These are phyloP conservation scores for Penicillium subrubescens DNA, from an alignment of 495 filamentous ascomycete species.

Conservation along the genomic window DNA sequence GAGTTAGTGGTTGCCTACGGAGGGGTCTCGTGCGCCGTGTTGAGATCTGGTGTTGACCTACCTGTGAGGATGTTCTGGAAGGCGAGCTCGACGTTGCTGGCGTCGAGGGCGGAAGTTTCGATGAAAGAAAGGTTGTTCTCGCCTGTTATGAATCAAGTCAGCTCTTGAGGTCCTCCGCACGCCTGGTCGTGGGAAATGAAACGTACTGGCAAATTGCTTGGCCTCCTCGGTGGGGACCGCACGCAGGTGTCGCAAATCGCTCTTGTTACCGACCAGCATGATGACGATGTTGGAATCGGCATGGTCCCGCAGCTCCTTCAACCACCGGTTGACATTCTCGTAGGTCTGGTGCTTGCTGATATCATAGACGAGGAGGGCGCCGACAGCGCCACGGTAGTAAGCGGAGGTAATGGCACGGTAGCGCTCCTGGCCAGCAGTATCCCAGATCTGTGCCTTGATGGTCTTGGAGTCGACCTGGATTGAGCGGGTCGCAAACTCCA, in stretches of 20 bases:
- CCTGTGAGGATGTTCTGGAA: constrained; percentile 99
- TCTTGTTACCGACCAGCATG: constrained; percentile 99
- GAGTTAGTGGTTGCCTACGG: neutral
- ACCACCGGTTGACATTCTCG: constrained; percentile 97
- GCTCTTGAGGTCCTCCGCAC: neutral
- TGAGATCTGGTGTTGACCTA: constrained; percentile 43
- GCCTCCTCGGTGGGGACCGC: constrained; percentile 98
- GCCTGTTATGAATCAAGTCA: constrained; percentile 17
- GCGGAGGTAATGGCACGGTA: constrained; percentile 99
- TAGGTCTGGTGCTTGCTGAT: constrained; percentile 99
- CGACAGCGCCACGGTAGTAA: constrained; percentile 97
- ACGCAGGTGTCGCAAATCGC: constrained; percentile 96
- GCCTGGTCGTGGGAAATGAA: neutral
- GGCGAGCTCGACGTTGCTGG: constrained; percentile 98
- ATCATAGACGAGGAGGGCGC: constrained; percentile 97
- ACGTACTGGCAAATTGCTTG: constrained; percentile 95
- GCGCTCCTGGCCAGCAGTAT: constrained; percentile 98
- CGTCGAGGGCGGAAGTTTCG: constrained; percentile 97
- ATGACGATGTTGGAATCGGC: constrained; percentile 99
- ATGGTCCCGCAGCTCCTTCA: constrained; percentile 98
- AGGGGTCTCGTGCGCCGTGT: neutral
- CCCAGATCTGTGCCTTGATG: constrained; percentile 99
- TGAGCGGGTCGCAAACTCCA: constrained; percentile 97
- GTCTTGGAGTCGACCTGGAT: constrained; percentile 99
- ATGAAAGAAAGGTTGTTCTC: constrained; percentile 62